phyloP scores from a whole-genome alignment of 2,329 filamentous ascomycete genomes.

The Trichophaea hybrida region DNA sequence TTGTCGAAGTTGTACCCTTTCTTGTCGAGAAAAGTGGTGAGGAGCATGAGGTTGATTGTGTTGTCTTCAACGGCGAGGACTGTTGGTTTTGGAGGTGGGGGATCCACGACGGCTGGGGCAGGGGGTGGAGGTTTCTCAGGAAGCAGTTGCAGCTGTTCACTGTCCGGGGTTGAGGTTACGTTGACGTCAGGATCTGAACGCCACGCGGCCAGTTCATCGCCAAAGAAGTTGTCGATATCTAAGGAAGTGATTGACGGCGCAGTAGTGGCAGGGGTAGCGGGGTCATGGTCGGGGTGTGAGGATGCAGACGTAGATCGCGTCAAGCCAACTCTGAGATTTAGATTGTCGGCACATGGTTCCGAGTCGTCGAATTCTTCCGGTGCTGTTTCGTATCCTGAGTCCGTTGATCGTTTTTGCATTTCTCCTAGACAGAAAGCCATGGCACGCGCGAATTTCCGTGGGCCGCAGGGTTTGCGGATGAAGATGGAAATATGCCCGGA shows the following conservation, averaged over 20 bases:
- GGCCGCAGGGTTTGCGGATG: constrained; percentile 32
- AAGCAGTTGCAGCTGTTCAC: not conserved
- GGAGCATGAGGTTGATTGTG: constrained; percentile 33
- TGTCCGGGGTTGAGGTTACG: not conserved
- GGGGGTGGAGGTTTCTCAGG: constrained; percentile 2
- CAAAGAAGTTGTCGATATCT: constrained; percentile 10
- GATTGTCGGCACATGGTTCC: not conserved
- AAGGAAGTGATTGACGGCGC: constrained; percentile 8
- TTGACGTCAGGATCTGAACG: not conserved
- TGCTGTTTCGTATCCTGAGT: not conserved
- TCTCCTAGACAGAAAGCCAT: constrained; percentile 18
- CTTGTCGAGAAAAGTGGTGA: constrained; percentile 32
- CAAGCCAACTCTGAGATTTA: not conserved
- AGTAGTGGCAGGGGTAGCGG: not conserved
- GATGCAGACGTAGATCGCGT: not conserved
- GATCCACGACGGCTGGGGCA: not conserved
- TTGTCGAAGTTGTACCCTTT: constrained; percentile 33
- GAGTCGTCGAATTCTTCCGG: not conserved
- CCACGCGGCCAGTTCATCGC: not conserved
- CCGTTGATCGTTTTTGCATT: constrained; percentile 6
- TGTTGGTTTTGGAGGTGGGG: constrained; percentile 5
- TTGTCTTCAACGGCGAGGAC: constrained; percentile 35
- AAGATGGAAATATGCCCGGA: constrained; percentile 15
- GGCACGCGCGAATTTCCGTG: constrained; percentile 32
- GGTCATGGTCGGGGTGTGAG: not conserved